Evolutionary conservation across 208 protist genomes (phyloP).

Genomic region (Crithidia sp.): DNA sequence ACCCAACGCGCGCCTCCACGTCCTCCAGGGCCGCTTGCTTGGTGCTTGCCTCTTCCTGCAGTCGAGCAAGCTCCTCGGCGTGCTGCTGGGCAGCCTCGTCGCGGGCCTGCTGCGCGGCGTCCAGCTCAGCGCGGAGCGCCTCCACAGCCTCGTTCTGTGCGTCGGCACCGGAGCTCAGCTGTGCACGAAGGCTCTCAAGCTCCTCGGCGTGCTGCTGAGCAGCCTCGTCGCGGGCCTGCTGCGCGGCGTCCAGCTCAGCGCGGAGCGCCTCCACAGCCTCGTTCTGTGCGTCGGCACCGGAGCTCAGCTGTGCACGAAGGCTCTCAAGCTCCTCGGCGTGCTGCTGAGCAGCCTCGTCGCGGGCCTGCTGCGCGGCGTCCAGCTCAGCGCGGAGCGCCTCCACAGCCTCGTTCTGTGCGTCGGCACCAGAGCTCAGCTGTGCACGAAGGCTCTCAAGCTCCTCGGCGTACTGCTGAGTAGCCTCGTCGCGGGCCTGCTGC

Average conservation of each 20-base stretch:
- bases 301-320: conserved; percentile 23
- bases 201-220: conserved; percentile 19
- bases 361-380: too few relatives aligned
- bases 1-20: not conserved
- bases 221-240: conserved; percentile 9
- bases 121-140: conserved; percentile 8
- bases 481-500: not conserved
- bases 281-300: conserved; percentile 12
- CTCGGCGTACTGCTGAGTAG: conserved; percentile 9
- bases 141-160: conserved; percentile 17
- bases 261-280: conserved; percentile 7
- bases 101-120: conserved; percentile 11
- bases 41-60: not conserved
- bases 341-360: too few relatives aligned
- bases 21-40: not conserved
- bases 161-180: conserved; percentile 11
- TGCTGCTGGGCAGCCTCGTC: conserved; percentile 14
- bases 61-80: conserved; percentile 3
- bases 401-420: too few relatives aligned
- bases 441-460: not conserved
- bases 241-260: conserved; percentile 13
- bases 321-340: conserved; percentile 7
- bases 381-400: too few relatives aligned
- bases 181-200: conserved; percentile 22
- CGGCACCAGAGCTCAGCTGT: not conserved